These are phyloP conservation scores for Amaranthus cruentus DNA, from an alignment of 148 eudicot genomes.

Conservation along the genomic window DNA sequence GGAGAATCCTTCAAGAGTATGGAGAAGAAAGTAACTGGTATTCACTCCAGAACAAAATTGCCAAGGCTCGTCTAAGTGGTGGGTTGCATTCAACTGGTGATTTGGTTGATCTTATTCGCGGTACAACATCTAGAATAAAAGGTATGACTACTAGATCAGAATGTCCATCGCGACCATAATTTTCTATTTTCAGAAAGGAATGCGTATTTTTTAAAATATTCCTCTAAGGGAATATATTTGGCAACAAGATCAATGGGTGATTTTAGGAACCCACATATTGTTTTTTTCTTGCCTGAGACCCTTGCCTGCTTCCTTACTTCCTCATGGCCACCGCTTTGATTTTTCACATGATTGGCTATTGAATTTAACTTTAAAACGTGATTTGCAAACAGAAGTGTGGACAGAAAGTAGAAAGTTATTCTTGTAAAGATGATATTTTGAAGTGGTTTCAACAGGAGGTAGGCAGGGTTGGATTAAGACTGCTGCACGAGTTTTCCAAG, in stretches of 20 bases:
- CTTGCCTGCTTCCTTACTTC: background rate
- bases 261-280: background rate
- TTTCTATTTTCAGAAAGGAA: background rate
- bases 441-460: conserved; percentile 47
- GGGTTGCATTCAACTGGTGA: conserved; percentile 80
- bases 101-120: conserved; percentile 64
- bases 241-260: background rate
- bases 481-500: conserved; percentile 94
- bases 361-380: background rate
- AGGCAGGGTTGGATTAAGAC: conserved; percentile 99
- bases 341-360: background rate
- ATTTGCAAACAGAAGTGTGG: background rate
- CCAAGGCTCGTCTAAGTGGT: conserved; percentile 70
- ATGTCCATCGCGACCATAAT: background rate
- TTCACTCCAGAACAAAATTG: conserved; percentile 69
- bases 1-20: conserved; percentile 75
- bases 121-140: conserved; percentile 48
- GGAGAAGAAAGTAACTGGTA: conserved; percentile 98
- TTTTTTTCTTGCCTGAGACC: background rate
- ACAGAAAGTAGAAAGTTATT: background rate
- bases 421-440: conserved; percentile 5
- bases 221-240: background rate
- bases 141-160: conserved; percentile 32
- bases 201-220: background rate
- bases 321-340: background rate